These are phyloP conservation scores for Colletotrichum sp. DNA, from an alignment of 2,329 filamentous ascomycete genomes.

Conservation along the genomic window DNA sequence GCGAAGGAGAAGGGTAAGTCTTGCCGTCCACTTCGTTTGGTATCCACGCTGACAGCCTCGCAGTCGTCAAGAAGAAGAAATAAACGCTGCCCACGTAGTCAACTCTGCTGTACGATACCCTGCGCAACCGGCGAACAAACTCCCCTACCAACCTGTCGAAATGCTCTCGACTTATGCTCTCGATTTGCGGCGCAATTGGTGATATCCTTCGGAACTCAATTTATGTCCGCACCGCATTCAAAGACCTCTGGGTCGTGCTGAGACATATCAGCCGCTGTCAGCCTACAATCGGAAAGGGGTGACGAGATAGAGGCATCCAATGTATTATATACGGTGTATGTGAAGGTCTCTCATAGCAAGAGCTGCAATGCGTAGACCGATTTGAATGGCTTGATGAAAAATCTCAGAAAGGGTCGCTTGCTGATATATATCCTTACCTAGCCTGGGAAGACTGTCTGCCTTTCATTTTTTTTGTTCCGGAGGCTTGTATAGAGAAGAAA, in stretches of 20 bases:
- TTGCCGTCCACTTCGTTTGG: neutral
- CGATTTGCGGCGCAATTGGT: neutral
- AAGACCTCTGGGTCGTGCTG: neutral
- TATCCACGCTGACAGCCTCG: slow-evolving; percentile 31
- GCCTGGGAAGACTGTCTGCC: neutral
- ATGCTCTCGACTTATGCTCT: neutral
- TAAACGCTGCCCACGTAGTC: slow-evolving; percentile 7
- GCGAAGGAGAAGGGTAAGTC: slow-evolving; percentile 61
- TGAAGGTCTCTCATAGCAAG: neutral
- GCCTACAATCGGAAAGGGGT: neutral
- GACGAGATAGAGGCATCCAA: neutral
- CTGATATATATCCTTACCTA: neutral
- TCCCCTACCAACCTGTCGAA: neutral
- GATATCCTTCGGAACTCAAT: neutral
- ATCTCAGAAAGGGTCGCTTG: neutral
- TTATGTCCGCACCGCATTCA: neutral
- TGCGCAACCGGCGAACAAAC: slow-evolving; percentile 1
- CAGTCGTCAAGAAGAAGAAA: slow-evolving; percentile 48
- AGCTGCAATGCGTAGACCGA: neutral
- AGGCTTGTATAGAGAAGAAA: neutral
- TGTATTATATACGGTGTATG: neutral
- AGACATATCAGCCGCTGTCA: neutral
- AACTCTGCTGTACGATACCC: slow-evolving; percentile 14
- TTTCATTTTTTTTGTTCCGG: neutral
- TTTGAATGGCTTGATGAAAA: neutral